Evolutionary conservation across 23 red algal genomes (phyloP), one percentile per base, ranked within the genome.

Genomic region (Gracilaria caudata): DNA sequence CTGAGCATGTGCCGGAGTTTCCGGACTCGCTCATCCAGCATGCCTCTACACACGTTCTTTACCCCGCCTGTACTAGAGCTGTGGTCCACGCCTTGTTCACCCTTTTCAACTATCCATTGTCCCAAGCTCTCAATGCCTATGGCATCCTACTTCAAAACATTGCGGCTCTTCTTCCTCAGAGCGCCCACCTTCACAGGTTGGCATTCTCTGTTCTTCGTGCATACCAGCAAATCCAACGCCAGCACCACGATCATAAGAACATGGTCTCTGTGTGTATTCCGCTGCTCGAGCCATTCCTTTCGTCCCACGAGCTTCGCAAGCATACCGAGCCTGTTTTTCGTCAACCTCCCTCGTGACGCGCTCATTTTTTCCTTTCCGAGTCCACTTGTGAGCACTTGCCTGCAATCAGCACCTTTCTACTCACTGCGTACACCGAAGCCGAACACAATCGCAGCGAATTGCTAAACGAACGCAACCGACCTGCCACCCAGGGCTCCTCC

Each of bases 381-480:
- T 49, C 7, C 70, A 49, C n/a, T 19, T 12, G 16, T 3, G 10
- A 47, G n/a, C 38, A 75, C 19, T 20, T 75, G 70, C 38, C 70
- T 4, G 12, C 37, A 21, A 36, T 49, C 19, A 17, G n/a, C 25
- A 17, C 4, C 70, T 75, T 75, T 47, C 70, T 75, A 5, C 70
- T 75, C 23, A 75, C 37, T 0, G 70, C 70, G 21, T 75, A 75
- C 70, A 29, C 70, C 10, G 7, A 47, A 25, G 43, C 70, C 70
- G 70, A 75, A 21, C 29, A 34, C 16, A 38, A 29, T 3, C 70
- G 70, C 21, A 7, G 12, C 43, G 39, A 47, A 14, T 0, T 21
- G 25, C 70, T 47, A 2, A 29, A 68, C 11, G 28, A 32, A 17
- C 64, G 64, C 64, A 10, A 39, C 4, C 5, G 7, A 68, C 11